Evolutionary conservation across 805 yeast species (phyloP), one percentile per base, ranked within the genome.

Genomic region (Starmerella vitae): DNA sequence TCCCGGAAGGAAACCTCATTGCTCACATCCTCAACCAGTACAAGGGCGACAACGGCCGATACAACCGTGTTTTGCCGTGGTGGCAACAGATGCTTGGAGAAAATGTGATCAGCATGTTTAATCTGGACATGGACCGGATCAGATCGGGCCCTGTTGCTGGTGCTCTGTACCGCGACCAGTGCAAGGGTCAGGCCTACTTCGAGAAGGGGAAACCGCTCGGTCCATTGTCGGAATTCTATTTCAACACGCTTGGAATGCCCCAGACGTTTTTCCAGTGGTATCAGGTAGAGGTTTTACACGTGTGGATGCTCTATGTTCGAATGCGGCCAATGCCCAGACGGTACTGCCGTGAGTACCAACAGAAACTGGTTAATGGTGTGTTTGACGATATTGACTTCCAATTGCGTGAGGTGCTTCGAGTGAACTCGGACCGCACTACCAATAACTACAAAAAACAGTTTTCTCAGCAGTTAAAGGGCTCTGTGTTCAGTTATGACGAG

Each of bases 81-180:
- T 59, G 63, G 63, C 55, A 57, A 46, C 46, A 45, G 33, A 12
- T 45, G 22, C 45, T 58, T 8, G 62, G 62, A 13, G 55, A 57
- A 38, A 47, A 47, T 33, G 46, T 60, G 24, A 58, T 62, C 42
- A 39, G 44, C 15, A 29, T 68, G 9, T 76, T 88, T 56, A 67
- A 73, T 46, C 64, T 88, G 42, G 95, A 88, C 59, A 84, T 88
- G 93, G 97, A 88, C 64, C 73, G 73, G 47, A 71, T 86, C 28
- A 72, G 97, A 55, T 80, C 96, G 0, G 97, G 96, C 20, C 85
- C 96, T 1, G 77, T 88, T 47, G 94, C 94, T 4, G 97, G 96
- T 7, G 78, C 86, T 3, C 68, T 71, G 41, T 91, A 86, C 61
- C 80, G 82, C 54, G 84, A 80, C 36, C 76, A 80, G 59, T 85